Evolutionary conservation across 2,329 filamentous ascomycete species (phyloP), one percentile per base, ranked within the genome.

Genomic region (Lasiodiplodia gonubiensis): DNA sequence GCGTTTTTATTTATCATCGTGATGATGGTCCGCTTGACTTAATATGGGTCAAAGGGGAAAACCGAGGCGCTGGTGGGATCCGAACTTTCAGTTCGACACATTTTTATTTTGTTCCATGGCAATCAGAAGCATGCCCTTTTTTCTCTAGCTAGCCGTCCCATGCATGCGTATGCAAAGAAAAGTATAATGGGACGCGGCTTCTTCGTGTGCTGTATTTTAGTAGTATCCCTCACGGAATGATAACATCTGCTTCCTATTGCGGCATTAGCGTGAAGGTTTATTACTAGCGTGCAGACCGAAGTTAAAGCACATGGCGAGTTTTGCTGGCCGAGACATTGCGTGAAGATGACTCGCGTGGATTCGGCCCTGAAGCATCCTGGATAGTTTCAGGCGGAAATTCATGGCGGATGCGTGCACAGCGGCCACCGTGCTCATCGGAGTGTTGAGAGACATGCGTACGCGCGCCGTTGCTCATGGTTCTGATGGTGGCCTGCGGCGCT

Each of bases 1-100:
- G 59, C 59, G 59, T 63, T 63, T 63, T 60, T 60, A 48, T 46
- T 60, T 48, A 49, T 46, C 25, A 27, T 48, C 35, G 59, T 63
- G 46, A 63, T 27, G 59, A 63, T 37, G 42, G 46, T 37, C 42
- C 30, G 33, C 14, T 63, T 39, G 59, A 63, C 59, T 39, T 51
- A 33, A 63, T 48, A 16, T 11, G 30, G 30, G 46, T 37, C 59
- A 61, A 63, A 51, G 27, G 27, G 46, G 39, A 37, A 51, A 25
- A 23, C 25, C 46, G 59, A 63, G 59, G 59, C 59, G 59, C 59
- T 63, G 30, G 59, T 51, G 59, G 59, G 59, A 46, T 51, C 46
- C 59, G 30, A 55, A 55, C 11, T 35, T 55, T 12, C 7, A 23
- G 53, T 21, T 55, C 25, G 18, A 33, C 11, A 30, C 12, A 49